Evolutionary conservation across 208 protist genomes (phyloP).

Genomic region (Leishmania turanica): DNA sequence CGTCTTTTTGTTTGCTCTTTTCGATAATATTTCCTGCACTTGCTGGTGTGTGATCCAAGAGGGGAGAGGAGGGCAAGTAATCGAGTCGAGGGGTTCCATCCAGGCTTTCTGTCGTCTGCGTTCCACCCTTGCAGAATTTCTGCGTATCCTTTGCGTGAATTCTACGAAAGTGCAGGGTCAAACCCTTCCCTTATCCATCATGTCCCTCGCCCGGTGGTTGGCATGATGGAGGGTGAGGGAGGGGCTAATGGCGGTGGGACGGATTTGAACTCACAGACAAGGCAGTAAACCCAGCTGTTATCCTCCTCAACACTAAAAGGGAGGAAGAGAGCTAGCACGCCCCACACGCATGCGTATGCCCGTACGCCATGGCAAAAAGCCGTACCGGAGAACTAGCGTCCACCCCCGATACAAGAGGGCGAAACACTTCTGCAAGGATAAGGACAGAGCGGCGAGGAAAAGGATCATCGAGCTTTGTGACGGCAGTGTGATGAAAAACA

Average conservation of each 20-base stretch:
- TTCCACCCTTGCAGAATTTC: not conserved
- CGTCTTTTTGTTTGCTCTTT: not conserved
- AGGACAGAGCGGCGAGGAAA: not conserved
- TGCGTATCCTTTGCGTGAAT: not conserved
- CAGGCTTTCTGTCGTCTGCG: not conserved
- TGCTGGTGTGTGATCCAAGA: not conserved
- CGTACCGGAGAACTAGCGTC: not conserved
- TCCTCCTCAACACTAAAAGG: not conserved
- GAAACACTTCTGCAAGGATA: not conserved
- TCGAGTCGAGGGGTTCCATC: not conserved
- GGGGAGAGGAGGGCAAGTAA: not conserved
- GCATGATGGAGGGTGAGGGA: not conserved
- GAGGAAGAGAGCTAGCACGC: not conserved
- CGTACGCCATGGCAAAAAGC: not conserved
- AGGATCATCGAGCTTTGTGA: not conserved
- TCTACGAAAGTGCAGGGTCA: not conserved
- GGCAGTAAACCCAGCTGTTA: not conserved
- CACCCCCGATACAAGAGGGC: not conserved
- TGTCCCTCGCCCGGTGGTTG: not conserved
- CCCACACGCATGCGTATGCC: not conserved
- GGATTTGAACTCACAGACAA: not conserved
- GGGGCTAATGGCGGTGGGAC: not conserved
- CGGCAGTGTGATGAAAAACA: not conserved
- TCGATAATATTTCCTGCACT: not conserved
- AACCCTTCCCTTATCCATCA: not conserved